These are phyloP conservation scores for Panicum miliaceum DNA, from an alignment of 176 grass and related monocot species.

Conservation along the genomic window DNA sequence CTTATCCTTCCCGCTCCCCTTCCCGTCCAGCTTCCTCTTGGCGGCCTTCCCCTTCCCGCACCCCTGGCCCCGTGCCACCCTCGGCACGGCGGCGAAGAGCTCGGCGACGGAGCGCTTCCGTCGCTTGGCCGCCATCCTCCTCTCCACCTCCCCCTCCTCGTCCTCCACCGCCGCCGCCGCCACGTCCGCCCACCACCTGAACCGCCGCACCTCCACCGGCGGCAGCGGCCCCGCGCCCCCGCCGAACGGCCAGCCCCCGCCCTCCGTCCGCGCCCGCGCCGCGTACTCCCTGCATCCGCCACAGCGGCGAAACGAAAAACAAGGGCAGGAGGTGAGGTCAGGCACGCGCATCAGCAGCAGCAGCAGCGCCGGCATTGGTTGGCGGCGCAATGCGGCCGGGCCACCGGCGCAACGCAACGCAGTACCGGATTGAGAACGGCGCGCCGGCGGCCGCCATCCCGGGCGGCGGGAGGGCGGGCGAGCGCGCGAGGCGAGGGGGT, in stretches of 20 bases:
- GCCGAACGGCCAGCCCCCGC: constrained; percentile 50
- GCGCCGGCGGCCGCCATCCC: constrained; percentile 37
- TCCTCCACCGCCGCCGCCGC: constrained; percentile 22
- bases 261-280: constrained; percentile 28
- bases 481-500: not conserved
- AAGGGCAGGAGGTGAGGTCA: constrained; percentile 5
- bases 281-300: constrained; percentile 42
- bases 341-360: not conserved
- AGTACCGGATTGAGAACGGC: constrained; percentile 60
- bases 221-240: constrained; percentile 46
- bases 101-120: constrained; percentile 59
- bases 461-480: not conserved
- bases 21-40: not conserved
- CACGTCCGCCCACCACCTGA: constrained; percentile 60
- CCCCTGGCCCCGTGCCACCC: constrained; percentile 23
- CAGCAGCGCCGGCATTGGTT: not conserved
- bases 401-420: not conserved
- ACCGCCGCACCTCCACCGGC: constrained; percentile 49
- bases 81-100: constrained; percentile 56
- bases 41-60: not conserved
- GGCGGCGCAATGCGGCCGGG: not conserved
- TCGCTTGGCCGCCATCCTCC: constrained; percentile 55
- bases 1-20: constrained; percentile 3
- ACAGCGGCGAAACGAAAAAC: not conserved
- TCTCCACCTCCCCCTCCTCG: constrained; percentile 48